Evolutionary conservation across 345 rosid genomes (phyloP), one percentile per base, ranked within the genome.

Genomic region (Sisymbrium irio): DNA sequence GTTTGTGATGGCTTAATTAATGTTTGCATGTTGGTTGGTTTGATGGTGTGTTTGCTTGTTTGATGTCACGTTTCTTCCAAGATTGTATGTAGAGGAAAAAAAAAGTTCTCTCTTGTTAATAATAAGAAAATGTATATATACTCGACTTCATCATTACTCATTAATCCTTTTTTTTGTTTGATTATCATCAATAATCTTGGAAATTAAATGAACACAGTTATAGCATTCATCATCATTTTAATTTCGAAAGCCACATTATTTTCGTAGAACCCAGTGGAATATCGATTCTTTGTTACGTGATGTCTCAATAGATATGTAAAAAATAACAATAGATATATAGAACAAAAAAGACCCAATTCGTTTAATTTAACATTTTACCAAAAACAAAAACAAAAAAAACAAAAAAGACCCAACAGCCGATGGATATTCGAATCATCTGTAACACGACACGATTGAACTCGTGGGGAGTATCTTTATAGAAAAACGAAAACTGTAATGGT

Each of bases 391-490:
- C n/a, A n/a, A n/a, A n/a, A n/a, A n/a, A n/a, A n/a, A n/a, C n/a
- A n/a, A n/a, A n/a, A n/a, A n/a, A n/a, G n/a, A 6, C 3, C 2
- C 41, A 42, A 40, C 20, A 27, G 60, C 35, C 25, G 50, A 54
- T 8, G 40, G 53, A 1, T 18, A 54, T 55, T 41, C 32, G 55
- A 57, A 69, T 35, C 2, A 11, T 57, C 28, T n/a, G 37, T 17
- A 19, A 42, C 44, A 56, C 44, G 35, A 42, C 44, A 56, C 44
- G 35, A 19, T 10, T 33, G 74, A 58, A 60, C 45, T 62, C 70
- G 62, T 63, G 70, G 62, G 56, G 71, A 65, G 72, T 63, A 73
- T 73, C 77, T 65, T 73, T 56, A 73, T 73, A 46, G 77, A 27
- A 57, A 65, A 46, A 14, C 28, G 55, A n/a, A 59, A 67, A 57